Base-by-base conservation (phyloP, 1,139 yeast species). In the Magnusiomyces tetraspermus region DNA sequence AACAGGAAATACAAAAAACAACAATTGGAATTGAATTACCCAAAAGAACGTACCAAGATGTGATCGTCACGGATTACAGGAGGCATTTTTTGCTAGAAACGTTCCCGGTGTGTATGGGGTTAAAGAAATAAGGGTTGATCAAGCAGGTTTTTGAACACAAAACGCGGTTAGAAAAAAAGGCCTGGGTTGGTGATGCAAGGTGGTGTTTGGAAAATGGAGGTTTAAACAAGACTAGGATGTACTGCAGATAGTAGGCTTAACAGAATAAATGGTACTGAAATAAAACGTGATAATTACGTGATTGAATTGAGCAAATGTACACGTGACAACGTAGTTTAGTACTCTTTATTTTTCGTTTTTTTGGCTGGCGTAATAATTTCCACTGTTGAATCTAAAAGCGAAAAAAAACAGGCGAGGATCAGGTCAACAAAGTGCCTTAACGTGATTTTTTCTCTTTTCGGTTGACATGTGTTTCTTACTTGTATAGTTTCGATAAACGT, bases 41-140 rank as follows among this genome's bases (percentile, higher is more conserved):
- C 33, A 40, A 30, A 36, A 6, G 4, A n/a, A 38, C 67, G 43
- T 59, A 65, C 74, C 58, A 70, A 59, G 60, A 78, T 75, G 65
- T 76, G 76, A 57, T 78, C 83, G 69, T 80, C 85, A 63, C 82
- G 76, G 65, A 77, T 80, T 58, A 77, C 75, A 22, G 23, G 42
- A 5, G 83, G 83, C 82, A 80, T 79, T 60, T 59, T 60, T 15
- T 3, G 28, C 6, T 3, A 13, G 30, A 11, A 13, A 41, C 10
- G 38, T 33, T n/a, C n/a, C n/a, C n/a, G n/a, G n/a, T n/a, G n/a
- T n/a, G n/a, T n/a, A n/a, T n/a, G n/a, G n/a, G n/a, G n/a, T n/a
- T n/a, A n/a, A n/a, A n/a, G 33, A 8, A 13, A 30, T 30, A 13
- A 30, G 8, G 8, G 33, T 8, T 13, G 33, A 8, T 8, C 13